A percentile compares a stretch with the other conserved stretches of the same genome.
Evolutionary conservation across 2,329 filamentous ascomycete species (phyloP).

Genomic region (Plectosphaerella plurivora): DNA sequence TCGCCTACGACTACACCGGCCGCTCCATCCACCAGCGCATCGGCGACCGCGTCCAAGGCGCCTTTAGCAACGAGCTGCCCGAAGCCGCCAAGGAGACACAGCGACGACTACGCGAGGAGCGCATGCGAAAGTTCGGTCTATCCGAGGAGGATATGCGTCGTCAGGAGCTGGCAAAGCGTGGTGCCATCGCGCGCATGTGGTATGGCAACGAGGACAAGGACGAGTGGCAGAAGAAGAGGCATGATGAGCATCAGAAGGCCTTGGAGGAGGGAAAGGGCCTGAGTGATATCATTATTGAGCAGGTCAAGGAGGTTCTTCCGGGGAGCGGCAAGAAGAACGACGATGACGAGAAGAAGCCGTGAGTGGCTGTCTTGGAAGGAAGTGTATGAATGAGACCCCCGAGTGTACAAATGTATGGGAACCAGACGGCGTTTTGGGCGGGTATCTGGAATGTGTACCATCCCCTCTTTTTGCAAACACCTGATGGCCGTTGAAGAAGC

Average conservation of each 20-base stretch:
- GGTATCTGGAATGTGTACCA: background rate
- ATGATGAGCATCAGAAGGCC: conserved; percentile 46
- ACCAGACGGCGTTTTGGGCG: background rate
- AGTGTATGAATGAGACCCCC: background rate
- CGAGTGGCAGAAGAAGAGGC: conserved; percentile 49
- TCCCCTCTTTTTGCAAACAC: background rate
- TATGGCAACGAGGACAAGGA: conserved; percentile 49
- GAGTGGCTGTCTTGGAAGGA: background rate
- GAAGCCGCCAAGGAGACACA: conserved; percentile 48
- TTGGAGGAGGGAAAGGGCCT: conserved; percentile 52
- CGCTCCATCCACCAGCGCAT: conserved; percentile 46
- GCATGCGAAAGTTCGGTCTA: conserved; percentile 13
- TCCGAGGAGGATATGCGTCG: conserved; percentile 18
- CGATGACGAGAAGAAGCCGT: conserved; percentile 12
- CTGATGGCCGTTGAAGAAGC: background rate
- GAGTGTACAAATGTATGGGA: background rate
- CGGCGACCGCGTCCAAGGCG: conserved; percentile 32
- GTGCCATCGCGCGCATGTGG: conserved; percentile 46
- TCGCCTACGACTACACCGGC: conserved; percentile 53
- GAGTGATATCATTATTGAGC: conserved; percentile 51
- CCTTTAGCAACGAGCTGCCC: conserved; percentile 50
- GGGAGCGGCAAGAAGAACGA: conserved; percentile 29
- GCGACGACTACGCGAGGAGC: conserved; percentile 34
- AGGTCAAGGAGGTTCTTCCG: conserved; percentile 45
- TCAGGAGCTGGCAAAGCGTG: conserved; percentile 16